Evolutionary conservation across 768 basidiomycete species (phyloP).

Genomic region (Hemileccinum rubropunctum): DNA sequence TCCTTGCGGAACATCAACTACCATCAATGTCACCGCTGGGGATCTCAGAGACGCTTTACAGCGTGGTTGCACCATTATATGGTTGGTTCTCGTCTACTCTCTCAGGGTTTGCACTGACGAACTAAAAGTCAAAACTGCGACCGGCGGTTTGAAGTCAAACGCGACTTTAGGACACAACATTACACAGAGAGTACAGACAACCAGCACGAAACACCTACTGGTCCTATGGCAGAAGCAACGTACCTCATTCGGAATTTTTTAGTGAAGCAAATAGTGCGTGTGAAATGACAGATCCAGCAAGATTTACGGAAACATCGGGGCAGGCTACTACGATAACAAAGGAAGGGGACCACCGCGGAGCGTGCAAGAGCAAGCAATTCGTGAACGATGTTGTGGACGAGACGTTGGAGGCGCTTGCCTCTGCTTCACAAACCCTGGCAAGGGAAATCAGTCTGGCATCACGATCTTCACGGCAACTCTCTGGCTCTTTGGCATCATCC

Average conservation of each 20-base stretch:
- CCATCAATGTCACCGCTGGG: background rate
- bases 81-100: background rate
- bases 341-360: slow-evolving; percentile 82
- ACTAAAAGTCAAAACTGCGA: slow-evolving; percentile 1
- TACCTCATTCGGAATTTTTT: slow-evolving; percentile 6
- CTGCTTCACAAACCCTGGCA: slow-evolving; percentile 78
- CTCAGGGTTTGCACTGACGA: background rate
- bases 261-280: slow-evolving; percentile 1
- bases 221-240: background rate
- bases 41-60: background rate
- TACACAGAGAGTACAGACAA: background rate
- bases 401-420: slow-evolving; percentile 68
- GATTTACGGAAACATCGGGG: too few species aligned
- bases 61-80: background rate
- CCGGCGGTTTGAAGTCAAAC: background rate
- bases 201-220: too few species aligned
- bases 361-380: slow-evolving; percentile 66
- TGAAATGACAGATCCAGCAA: too few species aligned
- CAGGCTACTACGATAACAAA: too few species aligned
- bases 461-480: slow-evolving; percentile 37
- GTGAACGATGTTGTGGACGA: slow-evolving; percentile 38
- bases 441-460: slow-evolving; percentile 77
- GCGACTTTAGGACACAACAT: background rate
- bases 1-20: background rate
- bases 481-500: slow-evolving; percentile 12